Percentiles rank a stretch among this genome's conserved stretches.
phyloP scores from a whole-genome alignment of 2,329 filamentous ascomycete species.

The Hypomyces perniciosus region DNA sequence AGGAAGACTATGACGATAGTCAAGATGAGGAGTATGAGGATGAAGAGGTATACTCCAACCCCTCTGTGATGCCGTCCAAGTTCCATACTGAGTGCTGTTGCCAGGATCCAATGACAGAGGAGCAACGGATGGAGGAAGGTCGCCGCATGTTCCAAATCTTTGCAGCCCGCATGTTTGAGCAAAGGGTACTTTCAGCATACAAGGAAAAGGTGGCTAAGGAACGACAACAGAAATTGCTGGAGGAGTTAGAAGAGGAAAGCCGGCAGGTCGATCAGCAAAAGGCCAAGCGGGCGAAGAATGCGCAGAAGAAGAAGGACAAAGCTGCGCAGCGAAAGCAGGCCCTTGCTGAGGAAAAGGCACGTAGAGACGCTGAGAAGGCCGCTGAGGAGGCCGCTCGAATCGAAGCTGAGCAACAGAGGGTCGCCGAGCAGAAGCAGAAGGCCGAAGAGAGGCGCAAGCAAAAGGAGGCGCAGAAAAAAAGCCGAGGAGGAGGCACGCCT shows the following conservation, averaged over 20 bases:
- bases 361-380: slow-evolving; percentile 80
- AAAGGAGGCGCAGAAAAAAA: slow-evolving; percentile 80
- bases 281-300: slow-evolving; percentile 89
- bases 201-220: slow-evolving; percentile 94
- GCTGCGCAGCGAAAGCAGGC: slow-evolving; percentile 82
- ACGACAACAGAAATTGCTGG: slow-evolving; percentile 81
- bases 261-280: slow-evolving; percentile 71
- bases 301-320: slow-evolving; percentile 93
- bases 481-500: slow-evolving; percentile 83
- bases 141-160: slow-evolving; percentile 99
- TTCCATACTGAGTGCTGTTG: slow-evolving; percentile 41
- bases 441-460: slow-evolving; percentile 89
- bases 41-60: slow-evolving; percentile 61
- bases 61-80: slow-evolving; percentile 33
- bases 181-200: slow-evolving; percentile 93
- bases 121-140: slow-evolving; percentile 98
- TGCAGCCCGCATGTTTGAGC: slow-evolving; percentile 97
- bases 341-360: slow-evolving; percentile 84
- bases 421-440: slow-evolving; percentile 73
- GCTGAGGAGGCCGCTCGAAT: slow-evolving; percentile 75
- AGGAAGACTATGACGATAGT: slow-evolving; percentile 56
- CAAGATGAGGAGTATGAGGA: slow-evolving; percentile 67
- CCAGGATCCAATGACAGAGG: slow-evolving; percentile 93
- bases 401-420: slow-evolving; percentile 69
- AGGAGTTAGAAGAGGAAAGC: slow-evolving; percentile 84